These are phyloP conservation scores for Globisporangium paddicum DNA, from an alignment of 352 stramenopile species.

Conservation along the genomic window DNA sequence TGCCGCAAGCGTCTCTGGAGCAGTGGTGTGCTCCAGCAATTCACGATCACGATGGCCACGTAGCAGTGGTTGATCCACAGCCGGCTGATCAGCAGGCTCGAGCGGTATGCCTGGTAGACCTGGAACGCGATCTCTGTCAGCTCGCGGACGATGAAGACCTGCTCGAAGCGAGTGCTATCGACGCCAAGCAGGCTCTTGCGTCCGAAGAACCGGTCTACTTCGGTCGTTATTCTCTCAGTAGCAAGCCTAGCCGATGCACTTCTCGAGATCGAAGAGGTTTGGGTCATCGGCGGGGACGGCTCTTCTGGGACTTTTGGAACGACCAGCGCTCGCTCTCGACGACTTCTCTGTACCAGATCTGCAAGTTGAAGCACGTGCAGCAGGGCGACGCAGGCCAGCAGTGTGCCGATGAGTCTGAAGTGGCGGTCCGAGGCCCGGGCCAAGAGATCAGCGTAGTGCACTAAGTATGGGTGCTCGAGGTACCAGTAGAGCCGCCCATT, in stretches of 20 bases:
- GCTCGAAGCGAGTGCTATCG: neutral
- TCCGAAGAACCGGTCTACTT: no score
- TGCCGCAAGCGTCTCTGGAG: neutral
- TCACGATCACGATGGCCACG: constrained; percentile 13
- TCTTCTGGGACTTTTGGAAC: no score
- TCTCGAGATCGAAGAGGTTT: no score
- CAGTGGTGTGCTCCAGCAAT: constrained; percentile 14
- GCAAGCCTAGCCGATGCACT: no score
- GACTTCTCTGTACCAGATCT: no score
- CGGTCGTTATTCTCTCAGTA: no score
- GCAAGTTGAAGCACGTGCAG: no score
- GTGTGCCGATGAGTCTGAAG: constrained; percentile 17
- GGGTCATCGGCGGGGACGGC: no score
- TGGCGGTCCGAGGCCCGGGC: constrained; percentile 12
- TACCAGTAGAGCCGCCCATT: constrained; percentile 21
- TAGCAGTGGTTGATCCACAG: constrained; percentile 18
- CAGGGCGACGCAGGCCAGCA: constrained; percentile 8
- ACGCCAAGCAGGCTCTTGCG: neutral
- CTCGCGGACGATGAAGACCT: constrained; percentile 3
- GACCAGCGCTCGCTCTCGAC: no score
- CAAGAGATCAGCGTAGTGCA: constrained; percentile 21
- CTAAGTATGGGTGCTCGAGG: constrained; percentile 17
- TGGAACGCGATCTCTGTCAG: constrained; percentile 6
- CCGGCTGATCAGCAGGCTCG: constrained; percentile 6
- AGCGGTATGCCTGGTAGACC: constrained; percentile 11